Percentiles rank a stretch among this genome's conserved stretches.
phyloP scores from a whole-genome alignment of 352 stramenopile species.

The Halophytophthora polymorphica region DNA sequence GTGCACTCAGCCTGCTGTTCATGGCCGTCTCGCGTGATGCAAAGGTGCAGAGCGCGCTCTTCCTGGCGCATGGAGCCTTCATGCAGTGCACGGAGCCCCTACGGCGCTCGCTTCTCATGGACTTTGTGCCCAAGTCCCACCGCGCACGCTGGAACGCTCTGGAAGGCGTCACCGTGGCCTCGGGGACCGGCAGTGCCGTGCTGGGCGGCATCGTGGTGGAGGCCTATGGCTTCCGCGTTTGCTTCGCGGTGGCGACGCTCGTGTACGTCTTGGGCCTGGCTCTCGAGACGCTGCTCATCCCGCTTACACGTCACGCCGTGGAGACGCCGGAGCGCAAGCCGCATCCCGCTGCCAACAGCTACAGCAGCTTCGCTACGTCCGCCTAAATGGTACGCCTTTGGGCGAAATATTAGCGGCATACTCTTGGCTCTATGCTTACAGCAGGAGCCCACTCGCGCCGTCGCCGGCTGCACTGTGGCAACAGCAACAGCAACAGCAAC shows the following conservation, averaged over 20 bases:
- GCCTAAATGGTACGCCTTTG: too few species aligned
- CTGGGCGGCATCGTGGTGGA: slow-evolving; percentile 64
- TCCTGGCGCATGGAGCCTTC: slow-evolving; percentile 47
- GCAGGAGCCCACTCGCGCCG: too few species aligned
- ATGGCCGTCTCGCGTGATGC: slow-evolving; percentile 39
- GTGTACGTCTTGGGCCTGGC: slow-evolving; percentile 44
- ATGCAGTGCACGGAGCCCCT: slow-evolving; percentile 66
- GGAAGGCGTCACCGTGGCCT: slow-evolving; percentile 58
- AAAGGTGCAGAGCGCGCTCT: slow-evolving; percentile 39
- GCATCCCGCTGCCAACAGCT: neutral
- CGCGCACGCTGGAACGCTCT: slow-evolving; percentile 72
- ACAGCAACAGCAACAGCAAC: too few species aligned
- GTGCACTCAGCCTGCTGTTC: slow-evolving; percentile 37
- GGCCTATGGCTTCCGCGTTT: slow-evolving; percentile 56
- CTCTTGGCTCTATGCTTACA: too few species aligned
- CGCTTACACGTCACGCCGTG: slow-evolving; percentile 42
- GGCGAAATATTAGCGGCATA: too few species aligned
- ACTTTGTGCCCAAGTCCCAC: slow-evolving; percentile 59
- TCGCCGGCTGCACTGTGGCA: too few species aligned
- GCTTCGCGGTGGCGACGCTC: slow-evolving; percentile 48
- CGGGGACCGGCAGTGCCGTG: slow-evolving; percentile 62
- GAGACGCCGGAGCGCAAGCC: slow-evolving; percentile 9
- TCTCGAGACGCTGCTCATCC: slow-evolving; percentile 55
- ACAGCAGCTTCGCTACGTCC: too few species aligned
- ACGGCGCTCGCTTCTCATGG: slow-evolving; percentile 69